These are phyloP conservation scores for Inosperma sp. DNA, from an alignment of 768 basidiomycete species.

Conservation along the genomic window DNA sequence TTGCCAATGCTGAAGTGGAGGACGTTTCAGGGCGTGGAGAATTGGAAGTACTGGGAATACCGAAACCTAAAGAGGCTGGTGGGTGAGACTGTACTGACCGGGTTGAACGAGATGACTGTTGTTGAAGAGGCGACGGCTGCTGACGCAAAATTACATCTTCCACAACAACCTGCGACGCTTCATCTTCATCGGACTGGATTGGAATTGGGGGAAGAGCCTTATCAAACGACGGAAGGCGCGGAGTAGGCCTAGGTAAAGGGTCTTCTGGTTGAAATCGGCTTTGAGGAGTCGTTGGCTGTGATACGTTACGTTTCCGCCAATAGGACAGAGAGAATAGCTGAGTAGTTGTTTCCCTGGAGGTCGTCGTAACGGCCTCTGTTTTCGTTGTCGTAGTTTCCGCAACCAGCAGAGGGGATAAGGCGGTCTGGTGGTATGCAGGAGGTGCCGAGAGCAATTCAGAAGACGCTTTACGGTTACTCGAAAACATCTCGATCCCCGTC, in stretches of 20 bases:
- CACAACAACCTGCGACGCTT: slow-evolving; percentile 1
- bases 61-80: slow-evolving; percentile 55
- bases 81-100: slow-evolving; percentile 42
- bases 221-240: slow-evolving; percentile 29
- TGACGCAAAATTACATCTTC: not conserved
- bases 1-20: slow-evolving; percentile 10
- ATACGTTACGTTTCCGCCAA: slow-evolving; percentile 51
- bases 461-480: slow-evolving; percentile 1
- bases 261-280: slow-evolving; percentile 9
- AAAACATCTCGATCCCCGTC: slow-evolving; percentile 7
- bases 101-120: slow-evolving; percentile 10
- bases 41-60: slow-evolving; percentile 47
- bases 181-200: slow-evolving; percentile 25
- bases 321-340: slow-evolving; percentile 65
- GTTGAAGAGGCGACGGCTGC: slow-evolving; percentile 6
- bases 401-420: slow-evolving; percentile 31
- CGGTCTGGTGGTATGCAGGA: slow-evolving; percentile 17
- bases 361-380: slow-evolving; percentile 42
- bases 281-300: slow-evolving; percentile 15
- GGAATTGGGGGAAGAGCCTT: slow-evolving; percentile 54
- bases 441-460: slow-evolving; percentile 8
- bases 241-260: slow-evolving; percentile 15
- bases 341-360: slow-evolving; percentile 45
- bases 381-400: slow-evolving; percentile 47
- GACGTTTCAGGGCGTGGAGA: slow-evolving; percentile 46